phyloP scores from a whole-genome alignment of 345 rosid genomes.

The Gossypium longicalyx region DNA sequence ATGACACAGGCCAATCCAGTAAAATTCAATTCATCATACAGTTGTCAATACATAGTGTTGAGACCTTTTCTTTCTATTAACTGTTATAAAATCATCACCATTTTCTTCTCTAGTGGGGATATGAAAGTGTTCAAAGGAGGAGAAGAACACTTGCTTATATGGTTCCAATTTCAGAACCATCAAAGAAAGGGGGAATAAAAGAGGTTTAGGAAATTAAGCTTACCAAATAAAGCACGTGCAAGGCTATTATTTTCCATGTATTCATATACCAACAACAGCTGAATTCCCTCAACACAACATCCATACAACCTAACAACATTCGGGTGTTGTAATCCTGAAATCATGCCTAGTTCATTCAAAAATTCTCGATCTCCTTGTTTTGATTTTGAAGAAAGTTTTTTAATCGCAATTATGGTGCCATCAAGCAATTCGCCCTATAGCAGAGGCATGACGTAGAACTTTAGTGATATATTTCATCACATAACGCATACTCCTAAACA shows the following conservation, averaged over 20 bases:
- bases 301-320: constrained; percentile 65
- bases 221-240: constrained; percentile 56
- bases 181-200: neutral
- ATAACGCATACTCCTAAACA: neutral
- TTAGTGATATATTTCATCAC: neutral
- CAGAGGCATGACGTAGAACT: neutral
- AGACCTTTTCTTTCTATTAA: neutral
- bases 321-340: constrained; percentile 57
- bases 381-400: constrained; percentile 63
- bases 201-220: neutral
- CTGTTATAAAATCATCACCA: constrained; percentile 27
- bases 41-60: neutral
- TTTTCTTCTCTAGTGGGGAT: neutral
- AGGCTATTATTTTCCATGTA: constrained; percentile 74
- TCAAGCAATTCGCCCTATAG: constrained; percentile 49
- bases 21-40: neutral
- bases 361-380: constrained; percentile 68
- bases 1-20: neutral
- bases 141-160: neutral
- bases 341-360: constrained; percentile 59
- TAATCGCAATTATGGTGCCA: constrained; percentile 53
- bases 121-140: neutral
- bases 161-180: neutral
- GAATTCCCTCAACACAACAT: constrained; percentile 61
- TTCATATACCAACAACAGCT: constrained; percentile 57